These are phyloP conservation scores for Decorospora gaudefroyi DNA, from an alignment of 2,329 filamentous ascomycete species.

Conservation along the genomic window DNA sequence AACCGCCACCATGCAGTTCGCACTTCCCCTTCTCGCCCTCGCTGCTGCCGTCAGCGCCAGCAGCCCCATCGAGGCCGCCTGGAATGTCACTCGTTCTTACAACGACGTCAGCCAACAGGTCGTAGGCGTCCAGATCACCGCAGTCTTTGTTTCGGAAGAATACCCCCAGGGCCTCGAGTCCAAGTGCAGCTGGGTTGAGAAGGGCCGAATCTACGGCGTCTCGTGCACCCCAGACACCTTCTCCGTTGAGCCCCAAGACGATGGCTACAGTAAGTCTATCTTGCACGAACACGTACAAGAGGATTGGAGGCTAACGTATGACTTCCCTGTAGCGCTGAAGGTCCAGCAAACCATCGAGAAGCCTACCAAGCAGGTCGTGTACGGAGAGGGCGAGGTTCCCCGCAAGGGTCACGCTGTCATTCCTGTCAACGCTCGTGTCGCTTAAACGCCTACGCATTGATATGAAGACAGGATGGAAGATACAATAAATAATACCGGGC, in stretches of 20 bases:
- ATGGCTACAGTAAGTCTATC: neutral
- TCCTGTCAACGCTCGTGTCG: constrained; percentile 1
- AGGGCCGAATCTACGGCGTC: neutral
- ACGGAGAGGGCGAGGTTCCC: constrained; percentile 1
- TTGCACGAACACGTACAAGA: accelerated
- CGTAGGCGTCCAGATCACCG: neutral
- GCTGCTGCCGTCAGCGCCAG: constrained; percentile 2
- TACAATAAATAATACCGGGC: no score
- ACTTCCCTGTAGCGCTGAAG: neutral
- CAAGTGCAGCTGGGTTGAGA: neutral
- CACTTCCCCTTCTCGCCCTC: neutral
- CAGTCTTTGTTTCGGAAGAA: constrained; percentile 1
- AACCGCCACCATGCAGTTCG: neutral
- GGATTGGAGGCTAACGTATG: neutral
- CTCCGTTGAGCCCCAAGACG: neutral
- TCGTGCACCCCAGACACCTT: neutral
- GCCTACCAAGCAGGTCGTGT: neutral
- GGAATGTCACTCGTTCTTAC: constrained; percentile 3
- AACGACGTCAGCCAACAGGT: constrained; percentile 2
- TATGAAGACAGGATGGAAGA: neutral
- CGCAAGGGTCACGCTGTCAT: neutral
- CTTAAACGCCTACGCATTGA: neutral
- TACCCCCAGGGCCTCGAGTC: constrained; percentile 1
- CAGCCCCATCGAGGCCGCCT: constrained; percentile 2
- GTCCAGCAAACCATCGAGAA: constrained; percentile 2